These are phyloP conservation scores for Blastomyces silverae DNA, from an alignment of 2,329 filamentous ascomycete genomes.

Conservation along the genomic window DNA sequence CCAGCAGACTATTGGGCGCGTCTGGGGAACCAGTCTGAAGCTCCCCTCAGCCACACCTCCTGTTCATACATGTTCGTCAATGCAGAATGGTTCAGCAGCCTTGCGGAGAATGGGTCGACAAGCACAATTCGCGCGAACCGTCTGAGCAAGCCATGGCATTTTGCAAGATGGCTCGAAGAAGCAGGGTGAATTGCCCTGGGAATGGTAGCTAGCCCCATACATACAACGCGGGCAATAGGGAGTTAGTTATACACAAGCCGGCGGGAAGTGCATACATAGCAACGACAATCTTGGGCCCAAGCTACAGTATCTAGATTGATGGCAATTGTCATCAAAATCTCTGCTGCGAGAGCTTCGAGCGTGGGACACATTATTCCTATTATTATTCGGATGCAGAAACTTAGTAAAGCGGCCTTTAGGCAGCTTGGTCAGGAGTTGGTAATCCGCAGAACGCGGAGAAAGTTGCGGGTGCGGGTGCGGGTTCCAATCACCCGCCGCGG, in stretches of 20 bases:
- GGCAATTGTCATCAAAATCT: constrained; percentile 3
- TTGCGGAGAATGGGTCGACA: not conserved
- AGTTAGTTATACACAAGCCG: no score
- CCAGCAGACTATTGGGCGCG: not conserved
- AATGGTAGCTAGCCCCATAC: no score
- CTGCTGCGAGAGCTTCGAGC: constrained; percentile 1
- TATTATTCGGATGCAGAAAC: not conserved
- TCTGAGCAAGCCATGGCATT: no score
- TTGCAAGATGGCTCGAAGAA: no score
- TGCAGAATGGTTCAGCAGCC: not conserved
- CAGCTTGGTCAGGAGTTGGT: not conserved
- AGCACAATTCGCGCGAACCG: no score
- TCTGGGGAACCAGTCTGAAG: constrained; percentile 6
- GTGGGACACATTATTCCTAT: not conserved
- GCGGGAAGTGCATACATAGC: no score
- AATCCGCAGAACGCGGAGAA: not conserved
- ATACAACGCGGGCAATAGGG: no score
- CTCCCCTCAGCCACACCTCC: not conserved
- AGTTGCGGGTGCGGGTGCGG: not conserved
- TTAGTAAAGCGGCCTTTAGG: no score
- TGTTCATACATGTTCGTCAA: not conserved
- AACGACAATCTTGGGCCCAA: no score
- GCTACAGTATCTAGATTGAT: not conserved
- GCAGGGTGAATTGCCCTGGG: no score
- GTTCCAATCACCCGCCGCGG: no score